Base-by-base conservation (phyloP, 2,329 filamentous ascomycete species). In the Tolypocladium capitatum region DNA sequence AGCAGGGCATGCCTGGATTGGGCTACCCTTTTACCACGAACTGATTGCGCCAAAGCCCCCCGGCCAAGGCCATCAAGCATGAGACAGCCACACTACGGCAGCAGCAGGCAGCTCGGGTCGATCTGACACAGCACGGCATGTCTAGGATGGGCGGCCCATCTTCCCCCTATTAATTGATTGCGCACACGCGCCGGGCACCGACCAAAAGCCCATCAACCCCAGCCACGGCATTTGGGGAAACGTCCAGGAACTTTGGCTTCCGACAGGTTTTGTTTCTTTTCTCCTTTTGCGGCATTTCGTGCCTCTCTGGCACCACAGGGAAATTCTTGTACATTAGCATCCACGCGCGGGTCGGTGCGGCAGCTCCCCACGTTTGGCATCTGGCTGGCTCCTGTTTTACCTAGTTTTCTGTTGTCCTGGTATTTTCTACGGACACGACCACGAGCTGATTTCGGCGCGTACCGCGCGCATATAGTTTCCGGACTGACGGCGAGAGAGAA, bases 1-100 rank as follows among this genome's bases (percentile, higher is more conserved):
- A 60, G 27, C 56, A 60, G 16, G 50, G 55, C n/a, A 54, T 63
- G 51, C 53, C 60, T 4, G 55, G 55, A 18, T 59, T 61, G 53
- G 55, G 57, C 45, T 63, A 59, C 34, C 38, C 24, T 5, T 41
- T 53, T 56, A 11, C 49, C 60, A 55, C 51, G 51, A 49, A 40
- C 52, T 41, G 11, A 18, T 18, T 16, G 4, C 1, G 16, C 14
- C 16, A 4, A 38, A 28, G 24, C 8, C 38, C 21, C 24, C 3
- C 6, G 21, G 16, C 8, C 21, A 27, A n/a, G 38, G 21, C 14
- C 16, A 28, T 28, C 21, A 28, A n/a, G 8, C 8, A 28, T 10
- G 38, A 41, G 14, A 6, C 38, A 21, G 14, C 21, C 38, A 14
- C 21, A n/a, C 38, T 3, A 28, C 38, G n/a, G 24, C 38, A 28